Evolutionary conservation across 352 stramenopile genomes (phyloP).

Genomic region (Phytophthora meadii): DNA sequence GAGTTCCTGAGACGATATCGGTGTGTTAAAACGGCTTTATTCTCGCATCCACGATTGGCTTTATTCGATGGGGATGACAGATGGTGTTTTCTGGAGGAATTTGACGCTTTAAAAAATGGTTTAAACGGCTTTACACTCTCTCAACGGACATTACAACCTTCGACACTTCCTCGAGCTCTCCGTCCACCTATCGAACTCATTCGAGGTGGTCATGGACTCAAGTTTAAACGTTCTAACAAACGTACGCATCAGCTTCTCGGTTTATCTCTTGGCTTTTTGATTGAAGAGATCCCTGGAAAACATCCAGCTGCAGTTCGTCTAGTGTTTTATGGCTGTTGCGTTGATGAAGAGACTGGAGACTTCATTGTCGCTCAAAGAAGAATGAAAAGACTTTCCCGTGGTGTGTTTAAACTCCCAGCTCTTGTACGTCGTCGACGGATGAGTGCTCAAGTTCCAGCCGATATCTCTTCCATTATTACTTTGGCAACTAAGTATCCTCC

Average conservation of each 20-base stretch:
- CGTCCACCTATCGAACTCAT: slow-evolving; percentile 26
- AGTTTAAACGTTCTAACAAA: slow-evolving; percentile 23
- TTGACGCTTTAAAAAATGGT: slow-evolving; percentile 3
- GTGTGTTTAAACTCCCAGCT: slow-evolving; percentile 25
- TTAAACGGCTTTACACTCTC: slow-evolving; percentile 31
- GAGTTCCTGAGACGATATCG: slow-evolving; percentile 12
- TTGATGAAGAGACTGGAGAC: slow-evolving; percentile 1
- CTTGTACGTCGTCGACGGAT: slow-evolving; percentile 27
- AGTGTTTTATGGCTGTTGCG: slow-evolving; percentile 20
- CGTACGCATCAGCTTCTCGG: slow-evolving; percentile 17
- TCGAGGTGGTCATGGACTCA: slow-evolving; percentile 10
- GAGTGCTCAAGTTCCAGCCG: slow-evolving; percentile 25
- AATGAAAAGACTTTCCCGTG: slow-evolving; percentile 21
- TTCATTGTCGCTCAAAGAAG: slow-evolving; percentile 8
- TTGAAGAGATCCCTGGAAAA: slow-evolving; percentile 13
- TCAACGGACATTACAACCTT: slow-evolving; percentile 35
- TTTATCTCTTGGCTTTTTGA: slow-evolving; percentile 20
- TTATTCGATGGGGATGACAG: slow-evolving; percentile 38
- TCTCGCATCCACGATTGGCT: slow-evolving; percentile 29
- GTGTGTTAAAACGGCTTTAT: slow-evolving; percentile 48
- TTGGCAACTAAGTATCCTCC: neutral
- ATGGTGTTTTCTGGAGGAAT: slow-evolving; percentile 40
- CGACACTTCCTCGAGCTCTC: slow-evolving; percentile 27
- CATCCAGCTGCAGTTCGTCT: slow-evolving; percentile 17
- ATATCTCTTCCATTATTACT: slow-evolving; percentile 10